These are phyloP conservation scores for Areca catechu DNA, from an alignment of 176 grass and related monocot species.

Conservation along the genomic window DNA sequence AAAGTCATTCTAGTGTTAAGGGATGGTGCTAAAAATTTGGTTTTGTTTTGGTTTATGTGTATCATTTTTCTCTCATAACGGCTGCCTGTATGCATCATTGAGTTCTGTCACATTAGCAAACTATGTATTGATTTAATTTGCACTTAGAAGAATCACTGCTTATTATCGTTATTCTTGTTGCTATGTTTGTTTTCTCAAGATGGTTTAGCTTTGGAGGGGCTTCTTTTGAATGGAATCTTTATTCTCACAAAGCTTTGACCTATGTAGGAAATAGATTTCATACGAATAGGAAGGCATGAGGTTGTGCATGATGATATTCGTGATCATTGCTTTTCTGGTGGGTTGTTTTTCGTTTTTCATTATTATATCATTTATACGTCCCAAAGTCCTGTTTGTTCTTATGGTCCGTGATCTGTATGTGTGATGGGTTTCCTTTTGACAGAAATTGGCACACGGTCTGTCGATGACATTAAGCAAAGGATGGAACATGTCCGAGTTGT, in stretches of 20 bases:
- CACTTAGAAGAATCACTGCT: too few species aligned
- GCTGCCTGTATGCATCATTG: too few species aligned
- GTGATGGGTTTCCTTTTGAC: constrained; percentile 29
- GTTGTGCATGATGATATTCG: constrained; percentile 68
- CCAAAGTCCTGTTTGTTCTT: neutral
- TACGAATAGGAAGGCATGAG: constrained; percentile 86
- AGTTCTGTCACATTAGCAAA: too few species aligned
- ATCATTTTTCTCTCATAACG: too few species aligned
- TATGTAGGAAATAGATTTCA: constrained; percentile 79
- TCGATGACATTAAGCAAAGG: constrained; percentile 67
- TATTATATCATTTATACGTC: too few species aligned
- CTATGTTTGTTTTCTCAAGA: neutral
- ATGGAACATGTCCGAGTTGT: constrained; percentile 89
- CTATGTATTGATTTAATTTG: too few species aligned
- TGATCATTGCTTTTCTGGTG: constrained; percentile 71
- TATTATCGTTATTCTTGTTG: too few species aligned
- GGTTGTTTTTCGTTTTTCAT: neutral
- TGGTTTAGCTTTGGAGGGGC: neutral
- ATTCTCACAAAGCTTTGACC: constrained; percentile 20
- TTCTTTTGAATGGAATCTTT: constrained; percentile 8
- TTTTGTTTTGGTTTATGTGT: too few species aligned
- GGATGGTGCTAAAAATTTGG: too few species aligned
- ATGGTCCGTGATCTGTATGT: constrained; percentile 4
- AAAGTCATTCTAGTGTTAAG: too few species aligned
- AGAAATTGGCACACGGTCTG: constrained; percentile 50